Evolutionary conservation across 306 rosid genomes (phyloP).

Genomic region (Amphicarpaea edgeworthii): DNA sequence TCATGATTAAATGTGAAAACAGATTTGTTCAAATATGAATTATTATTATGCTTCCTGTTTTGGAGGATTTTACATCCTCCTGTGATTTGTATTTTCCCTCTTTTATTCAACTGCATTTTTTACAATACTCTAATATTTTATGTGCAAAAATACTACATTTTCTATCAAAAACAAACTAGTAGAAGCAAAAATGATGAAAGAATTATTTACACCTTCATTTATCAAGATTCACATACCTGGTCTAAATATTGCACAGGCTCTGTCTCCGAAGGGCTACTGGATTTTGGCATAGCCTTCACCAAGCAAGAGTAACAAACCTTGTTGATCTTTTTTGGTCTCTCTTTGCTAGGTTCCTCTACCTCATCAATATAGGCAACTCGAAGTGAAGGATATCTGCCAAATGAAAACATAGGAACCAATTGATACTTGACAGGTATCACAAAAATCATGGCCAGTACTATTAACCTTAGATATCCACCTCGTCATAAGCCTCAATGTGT

Average conservation of each 20-base stretch:
- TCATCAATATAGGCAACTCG: constrained; percentile 97
- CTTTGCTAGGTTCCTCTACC: constrained; percentile 92
- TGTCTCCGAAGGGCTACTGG: constrained; percentile 71
- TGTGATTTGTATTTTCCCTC: constrained; percentile 18
- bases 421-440: not conserved
- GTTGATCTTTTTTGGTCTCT: constrained; percentile 74
- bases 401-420: constrained; percentile 32
- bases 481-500: constrained; percentile 91
- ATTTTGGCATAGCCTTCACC: constrained; percentile 94
- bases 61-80: constrained; percentile 18
- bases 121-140: too few species aligned
- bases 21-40: constrained; percentile 1
- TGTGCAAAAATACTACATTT: not conserved
- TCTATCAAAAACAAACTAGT: constrained; percentile 8
- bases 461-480: constrained; percentile 56
- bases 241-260: constrained; percentile 84
- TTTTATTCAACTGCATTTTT: too few species aligned
- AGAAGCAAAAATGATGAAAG: not conserved
- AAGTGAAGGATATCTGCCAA: constrained; percentile 88
- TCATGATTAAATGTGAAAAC: not conserved
- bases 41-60: not conserved
- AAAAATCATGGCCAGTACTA: not conserved
- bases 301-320: constrained; percentile 89
- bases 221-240: constrained; percentile 62
- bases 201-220: constrained; percentile 12